Percentiles rank a stretch among this genome's conserved stretches.
Conservation (phyloP, 768 basidiomycete genomes). For the Russula ochroleuca region DNA sequence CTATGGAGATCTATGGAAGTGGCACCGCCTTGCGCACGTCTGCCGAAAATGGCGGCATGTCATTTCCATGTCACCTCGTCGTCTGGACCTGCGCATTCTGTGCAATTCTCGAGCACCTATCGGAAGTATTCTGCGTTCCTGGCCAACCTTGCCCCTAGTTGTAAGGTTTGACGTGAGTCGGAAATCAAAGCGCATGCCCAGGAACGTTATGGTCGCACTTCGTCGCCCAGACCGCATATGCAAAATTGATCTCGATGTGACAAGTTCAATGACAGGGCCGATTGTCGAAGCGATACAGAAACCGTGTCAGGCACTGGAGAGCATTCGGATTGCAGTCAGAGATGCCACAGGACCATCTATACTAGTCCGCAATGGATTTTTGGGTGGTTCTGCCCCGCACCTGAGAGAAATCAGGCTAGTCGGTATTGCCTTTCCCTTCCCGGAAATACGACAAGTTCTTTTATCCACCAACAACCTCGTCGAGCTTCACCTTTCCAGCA, state of each 20-base stretch:
- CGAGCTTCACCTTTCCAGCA: not conserved
- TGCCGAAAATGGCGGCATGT: conserved; percentile 7
- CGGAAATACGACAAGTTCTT: conserved; percentile 2
- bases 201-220: not conserved
- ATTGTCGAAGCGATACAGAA: conserved; percentile 31
- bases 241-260: not conserved
- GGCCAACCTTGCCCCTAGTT: conserved; percentile 8
- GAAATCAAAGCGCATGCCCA: not conserved
- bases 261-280: conserved; percentile 15
- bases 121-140: not conserved
- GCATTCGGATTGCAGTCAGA: conserved; percentile 30
- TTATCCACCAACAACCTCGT: conserved; percentile 7
- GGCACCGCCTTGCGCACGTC: conserved; percentile 7
- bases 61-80: not conserved
- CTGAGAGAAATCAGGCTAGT: not conserved
- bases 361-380: not conserved
- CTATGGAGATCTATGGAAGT: not conserved
- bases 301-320: conserved; percentile 26
- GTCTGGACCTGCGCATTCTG: not conserved
- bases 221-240: not conserved
- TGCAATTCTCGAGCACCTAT: not conserved
- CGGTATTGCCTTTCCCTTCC: not conserved
- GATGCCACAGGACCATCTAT: conserved; percentile 35
- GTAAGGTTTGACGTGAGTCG: not conserved
- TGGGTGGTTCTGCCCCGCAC: conserved; percentile 12